Evolutionary conservation across 805 yeast genomes (phyloP).

Genomic region (Debaryomyces prosopidis): DNA sequence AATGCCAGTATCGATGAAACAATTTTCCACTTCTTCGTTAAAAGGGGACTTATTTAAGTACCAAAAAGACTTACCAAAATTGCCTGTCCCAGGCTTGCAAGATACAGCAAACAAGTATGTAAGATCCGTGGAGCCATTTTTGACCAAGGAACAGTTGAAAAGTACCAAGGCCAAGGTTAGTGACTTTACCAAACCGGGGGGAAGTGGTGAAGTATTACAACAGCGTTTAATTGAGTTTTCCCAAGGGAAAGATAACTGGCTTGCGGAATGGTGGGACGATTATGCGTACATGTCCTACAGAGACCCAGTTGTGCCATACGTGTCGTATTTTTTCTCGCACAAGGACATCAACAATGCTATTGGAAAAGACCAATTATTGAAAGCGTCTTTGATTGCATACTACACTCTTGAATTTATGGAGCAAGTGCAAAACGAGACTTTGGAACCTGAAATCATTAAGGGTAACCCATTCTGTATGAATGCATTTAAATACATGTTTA

Average conservation of each 20-base stretch:
- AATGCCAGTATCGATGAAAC: constrained; percentile 17
- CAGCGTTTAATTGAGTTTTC: constrained; percentile 60
- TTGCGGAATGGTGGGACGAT: constrained; percentile 90
- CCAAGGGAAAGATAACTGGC: constrained; percentile 76
- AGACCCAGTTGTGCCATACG: constrained; percentile 94
- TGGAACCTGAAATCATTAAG: constrained; percentile 79
- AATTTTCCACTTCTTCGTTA: constrained; percentile 26
- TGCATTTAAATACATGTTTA: constrained; percentile 87
- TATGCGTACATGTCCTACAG: constrained; percentile 88
- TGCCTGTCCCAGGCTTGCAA: constrained; percentile 84
- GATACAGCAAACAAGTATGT: constrained; percentile 72
- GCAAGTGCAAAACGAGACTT: constrained; percentile 64
- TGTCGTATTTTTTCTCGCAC: constrained; percentile 86
- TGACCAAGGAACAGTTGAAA: constrained; percentile 50
- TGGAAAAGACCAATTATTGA: constrained; percentile 63
- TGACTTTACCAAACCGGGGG: constrained; percentile 63
- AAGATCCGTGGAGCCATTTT: constrained; percentile 69
- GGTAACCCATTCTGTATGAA: constrained; percentile 93
- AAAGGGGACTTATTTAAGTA: constrained; percentile 71
- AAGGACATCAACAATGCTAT: constrained; percentile 60
- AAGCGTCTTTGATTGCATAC: constrained; percentile 74
- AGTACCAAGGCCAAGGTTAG: constrained; percentile 56
- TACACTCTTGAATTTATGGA: constrained; percentile 69
- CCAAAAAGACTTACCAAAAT: constrained; percentile 73
- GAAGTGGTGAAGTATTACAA: constrained; percentile 70